Conservation (phyloP, 2,329 filamentous ascomycete species). For the Fusarium mundagurra region DNA sequence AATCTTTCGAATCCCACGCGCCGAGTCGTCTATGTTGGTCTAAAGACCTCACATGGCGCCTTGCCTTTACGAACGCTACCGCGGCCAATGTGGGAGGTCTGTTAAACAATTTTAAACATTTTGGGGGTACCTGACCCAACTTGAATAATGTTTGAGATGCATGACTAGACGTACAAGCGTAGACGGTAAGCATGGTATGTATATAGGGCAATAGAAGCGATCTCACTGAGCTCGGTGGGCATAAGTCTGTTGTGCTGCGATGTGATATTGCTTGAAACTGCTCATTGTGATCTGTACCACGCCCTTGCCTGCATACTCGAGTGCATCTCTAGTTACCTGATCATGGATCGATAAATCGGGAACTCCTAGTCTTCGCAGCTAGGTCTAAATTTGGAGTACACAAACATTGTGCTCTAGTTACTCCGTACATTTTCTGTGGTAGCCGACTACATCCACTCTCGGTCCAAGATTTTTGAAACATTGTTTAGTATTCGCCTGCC, state of each 20-base stretch:
- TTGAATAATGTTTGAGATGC: background rate
- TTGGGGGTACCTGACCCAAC: background rate
- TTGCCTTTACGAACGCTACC: constrained; percentile 57
- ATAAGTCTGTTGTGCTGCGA: constrained; percentile 27
- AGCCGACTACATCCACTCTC: constrained; percentile 5
- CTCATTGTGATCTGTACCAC: background rate
- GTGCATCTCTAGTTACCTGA: background rate
- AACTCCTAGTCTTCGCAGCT: background rate
- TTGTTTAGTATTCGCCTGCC: constrained; percentile 36
- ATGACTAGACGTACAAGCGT: constrained; percentile 26
- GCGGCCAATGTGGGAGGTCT: constrained; percentile 71
- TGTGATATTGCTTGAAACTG: background rate
- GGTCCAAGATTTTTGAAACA: constrained; percentile 21
- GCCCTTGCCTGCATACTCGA: no score
- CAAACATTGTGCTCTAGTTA: background rate
- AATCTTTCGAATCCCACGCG: constrained; percentile 75
- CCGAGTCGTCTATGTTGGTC: constrained; percentile 84
- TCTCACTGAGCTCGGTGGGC: constrained; percentile 22
- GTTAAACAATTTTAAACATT: constrained; percentile 47
- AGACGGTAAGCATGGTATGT: constrained; percentile 29
- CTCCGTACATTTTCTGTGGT: background rate
- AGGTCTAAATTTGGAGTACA: background rate
- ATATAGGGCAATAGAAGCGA: constrained; percentile 32
- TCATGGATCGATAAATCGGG: background rate
- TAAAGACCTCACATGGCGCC: constrained; percentile 60